Evolutionary conservation across 1,284 basidiomycete species (phyloP), one percentile per base, ranked within the genome.

Genomic region (Ustilago xerochloae): DNA sequence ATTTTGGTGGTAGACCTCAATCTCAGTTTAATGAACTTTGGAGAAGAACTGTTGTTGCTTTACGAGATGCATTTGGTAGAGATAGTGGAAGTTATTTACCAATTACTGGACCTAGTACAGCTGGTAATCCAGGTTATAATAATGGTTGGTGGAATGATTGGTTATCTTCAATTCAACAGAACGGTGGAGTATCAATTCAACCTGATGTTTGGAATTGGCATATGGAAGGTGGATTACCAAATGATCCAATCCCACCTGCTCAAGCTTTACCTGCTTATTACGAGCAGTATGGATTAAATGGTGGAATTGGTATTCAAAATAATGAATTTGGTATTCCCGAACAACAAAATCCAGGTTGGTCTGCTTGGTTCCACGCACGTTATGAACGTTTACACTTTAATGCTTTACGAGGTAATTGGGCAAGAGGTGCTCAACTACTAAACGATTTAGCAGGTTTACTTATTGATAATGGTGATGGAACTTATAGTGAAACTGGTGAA

Each of bases 121-220:
- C 39, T 9, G 49, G 61, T 28, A 50, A 56, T 26, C 61, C 61
- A 0, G 48, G 39, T 2, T 41, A 56, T 43, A 43, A 56, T 28
- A 63, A 63, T 26, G 53, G 18, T 18, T 63, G 61, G 61, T 63
- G 61, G 61, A 56, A 63, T 35, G 50, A 36, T 50, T 63, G 45
- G 43, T 38, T 63, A 13, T 43, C 48, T 10, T 63, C 54, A 24
- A 50, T 63, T 20, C 61, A 63, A 35, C 32, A 29, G 39, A 57
- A 57, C 41, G 61, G 61, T 22, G 61, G 54, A 1, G 46, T 28
- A 12, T 29, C 52, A 13, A 29, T 49, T 2, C 56, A 58, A 38
- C 61, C 61, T 15, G 61, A 63, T 32, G 53, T 63, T 8, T 63
- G 41, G 26, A 63, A 63, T 32, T 63, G 61, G 61, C 61, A 63